Evolutionary conservation across 345 rosid genomes (phyloP).

Genomic region (Populus davidiana): DNA sequence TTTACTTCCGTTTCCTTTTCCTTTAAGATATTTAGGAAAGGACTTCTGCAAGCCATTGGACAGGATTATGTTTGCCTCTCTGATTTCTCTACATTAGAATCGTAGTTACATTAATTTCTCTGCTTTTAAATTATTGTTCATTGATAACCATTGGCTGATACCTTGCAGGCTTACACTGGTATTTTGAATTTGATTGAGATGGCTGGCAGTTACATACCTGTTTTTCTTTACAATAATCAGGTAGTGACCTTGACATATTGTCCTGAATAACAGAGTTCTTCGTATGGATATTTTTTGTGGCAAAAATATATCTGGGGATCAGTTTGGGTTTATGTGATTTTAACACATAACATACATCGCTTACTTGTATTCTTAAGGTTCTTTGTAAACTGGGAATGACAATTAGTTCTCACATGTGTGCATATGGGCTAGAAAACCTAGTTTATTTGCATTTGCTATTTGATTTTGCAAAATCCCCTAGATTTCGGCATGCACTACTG

Average conservation of each 20-base stretch:
- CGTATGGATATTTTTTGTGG: too few relatives aligned
- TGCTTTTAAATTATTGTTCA: not conserved
- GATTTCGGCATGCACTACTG: not conserved
- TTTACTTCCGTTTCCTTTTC: not conserved
- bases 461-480: not conserved
- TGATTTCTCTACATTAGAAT: not conserved
- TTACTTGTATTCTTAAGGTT: not conserved
- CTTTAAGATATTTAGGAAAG: not conserved
- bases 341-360: not conserved
- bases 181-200: slow-evolving; percentile 69
- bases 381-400: not conserved
- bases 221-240: slow-evolving; percentile 76
- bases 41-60: not conserved
- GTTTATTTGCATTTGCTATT: not conserved
- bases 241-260: slow-evolving; percentile 29
- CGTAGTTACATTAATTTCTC: not conserved
- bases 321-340: not conserved
- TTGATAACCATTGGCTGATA: slow-evolving; percentile 16
- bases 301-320: too few relatives aligned
- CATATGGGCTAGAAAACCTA: not conserved
- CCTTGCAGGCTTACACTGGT: slow-evolving; percentile 80
- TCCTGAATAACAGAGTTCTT: not conserved
- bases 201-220: slow-evolving; percentile 58
- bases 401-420: not conserved
- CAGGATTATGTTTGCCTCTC: not conserved